Base-by-base conservation (phyloP, 345 rosid genomes). In the Eucalyptus sp. region DNA sequence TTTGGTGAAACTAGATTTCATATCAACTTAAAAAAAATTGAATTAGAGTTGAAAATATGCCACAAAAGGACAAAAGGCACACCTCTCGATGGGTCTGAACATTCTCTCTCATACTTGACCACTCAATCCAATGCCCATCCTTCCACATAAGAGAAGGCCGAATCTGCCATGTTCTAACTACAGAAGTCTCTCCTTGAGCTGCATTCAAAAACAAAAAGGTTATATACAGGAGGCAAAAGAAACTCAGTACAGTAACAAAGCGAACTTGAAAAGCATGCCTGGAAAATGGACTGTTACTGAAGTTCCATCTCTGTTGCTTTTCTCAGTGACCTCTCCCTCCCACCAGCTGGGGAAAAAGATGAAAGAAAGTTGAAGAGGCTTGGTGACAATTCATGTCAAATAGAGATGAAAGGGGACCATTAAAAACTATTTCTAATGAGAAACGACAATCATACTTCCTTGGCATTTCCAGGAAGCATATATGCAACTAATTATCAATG, bases 311-410 rank as follows among this genome's bases (percentile, higher is more conserved):
- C 93, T 97, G 94, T 96, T 94, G 95, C 89, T 94, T 94, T 94
- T 96, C 90, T 96, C 99, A 58, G 94, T 93, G 87, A 98, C 91
- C 87, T 96, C 94, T 89, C 99, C 99, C 92, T 98, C 99, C 96
- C 95, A 91, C 99, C 99, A 98, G 91, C 99, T 98, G 93, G 88
- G 87, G 87, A 88, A 90, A 51, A 33, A 37, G 48, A 51, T 52
- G 41, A 86, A 37, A 51, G 87, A 86, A 86, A 60, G 33, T 54
- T 41, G 48, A 60, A 86, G 48, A 37, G n/a, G 43, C 37, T 54
- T 27, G 9, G 29, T 44, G 48, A 41, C 46, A 71, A 71, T 76
- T 41, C 84, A 76, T 41, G 48, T 76, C 84, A 76, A 41, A 22
- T 76, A 43, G 83, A 76, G 27, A 76, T 41, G 83, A 76, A 76